phyloP scores from a whole-genome alignment of 495 filamentous ascomycete genomes.

The Tricharina praecox region DNA sequence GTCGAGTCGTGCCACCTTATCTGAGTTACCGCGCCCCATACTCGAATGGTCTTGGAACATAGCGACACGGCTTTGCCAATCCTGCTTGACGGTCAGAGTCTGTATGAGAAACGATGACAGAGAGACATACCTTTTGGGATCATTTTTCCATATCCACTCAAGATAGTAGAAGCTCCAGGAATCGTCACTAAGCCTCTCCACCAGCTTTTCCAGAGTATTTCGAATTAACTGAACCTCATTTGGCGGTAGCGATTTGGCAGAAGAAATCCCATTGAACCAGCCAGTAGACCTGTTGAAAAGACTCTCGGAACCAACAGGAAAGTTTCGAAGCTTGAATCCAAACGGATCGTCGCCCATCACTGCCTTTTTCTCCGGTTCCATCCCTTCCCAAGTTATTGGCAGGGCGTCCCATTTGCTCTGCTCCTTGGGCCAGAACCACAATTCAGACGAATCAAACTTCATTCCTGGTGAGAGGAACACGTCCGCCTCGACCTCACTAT shows the following conservation, averaged over 20 bases:
- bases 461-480: constrained; percentile 24
- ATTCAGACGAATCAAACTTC: constrained; percentile 1
- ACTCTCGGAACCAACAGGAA: constrained; percentile 15
- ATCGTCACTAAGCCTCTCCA: constrained; percentile 31
- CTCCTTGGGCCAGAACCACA: constrained; percentile 25
- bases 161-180: constrained; percentile 53
- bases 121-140: constrained; percentile 26
- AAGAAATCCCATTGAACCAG: constrained; percentile 7
- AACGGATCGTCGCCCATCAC: constrained; percentile 12
- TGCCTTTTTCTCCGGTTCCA: constrained; percentile 24
- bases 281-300: constrained; percentile 8
- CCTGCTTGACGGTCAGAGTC: constrained; percentile 12
- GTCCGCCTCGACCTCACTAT: constrained; percentile 22
- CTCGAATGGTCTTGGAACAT: constrained; percentile 41
- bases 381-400: constrained; percentile 12
- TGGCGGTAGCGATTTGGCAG: background rate
- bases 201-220: constrained; percentile 39
- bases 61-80: constrained; percentile 59
- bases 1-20: constrained; percentile 47
- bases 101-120: background rate
- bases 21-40: constrained; percentile 67
- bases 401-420: background rate
- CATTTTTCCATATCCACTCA: constrained; percentile 46
- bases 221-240: constrained; percentile 16
- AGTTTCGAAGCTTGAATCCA: constrained; percentile 17